phyloP scores from a whole-genome alignment of 441 rosid species.

The Erodium chrysanthum region DNA sequence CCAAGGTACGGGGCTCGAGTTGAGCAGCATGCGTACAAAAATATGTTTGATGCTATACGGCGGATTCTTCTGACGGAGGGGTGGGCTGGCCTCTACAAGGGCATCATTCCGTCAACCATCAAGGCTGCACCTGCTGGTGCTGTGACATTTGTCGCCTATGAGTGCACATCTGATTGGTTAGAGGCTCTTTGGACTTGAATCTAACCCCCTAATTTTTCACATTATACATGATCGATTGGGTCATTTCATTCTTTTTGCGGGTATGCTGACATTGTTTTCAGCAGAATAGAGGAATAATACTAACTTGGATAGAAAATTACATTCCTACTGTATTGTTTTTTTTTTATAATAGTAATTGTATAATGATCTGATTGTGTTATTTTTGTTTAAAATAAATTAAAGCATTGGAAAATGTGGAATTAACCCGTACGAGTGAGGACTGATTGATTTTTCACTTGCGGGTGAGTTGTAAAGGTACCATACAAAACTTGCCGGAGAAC shows the following conservation, averaged over 20 bases:
- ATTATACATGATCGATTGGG: background rate
- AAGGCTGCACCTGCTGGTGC: slow-evolving; percentile 99
- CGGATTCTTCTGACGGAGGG: slow-evolving; percentile 60
- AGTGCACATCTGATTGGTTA: slow-evolving; percentile 67
- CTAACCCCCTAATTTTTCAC: background rate
- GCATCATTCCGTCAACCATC: slow-evolving; percentile 82
- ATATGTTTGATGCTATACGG: slow-evolving; percentile 61
- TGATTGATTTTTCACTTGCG: too few relatives aligned
- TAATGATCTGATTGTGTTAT: too few relatives aligned
- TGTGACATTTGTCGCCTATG: slow-evolving; percentile 80
- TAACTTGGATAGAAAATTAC: background rate
- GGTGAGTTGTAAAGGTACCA: too few relatives aligned
- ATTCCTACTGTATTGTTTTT: too few relatives aligned
- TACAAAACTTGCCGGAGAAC: too few relatives aligned
- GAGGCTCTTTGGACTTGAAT: slow-evolving; percentile 41
- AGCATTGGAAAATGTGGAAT: too few relatives aligned
- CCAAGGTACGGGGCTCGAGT: slow-evolving; percentile 81
- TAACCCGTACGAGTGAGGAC: too few relatives aligned
- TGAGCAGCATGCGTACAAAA: slow-evolving; percentile 58
- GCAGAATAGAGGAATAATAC: too few relatives aligned
- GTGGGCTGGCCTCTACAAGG: slow-evolving; percentile 87
- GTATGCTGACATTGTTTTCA: background rate
- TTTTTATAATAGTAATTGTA: too few relatives aligned
- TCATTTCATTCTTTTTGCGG: slow-evolving; percentile 1
- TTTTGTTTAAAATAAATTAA: too few relatives aligned